phyloP scores from a whole-genome alignment of 768 basidiomycete genomes.

The Macrolepiota fuliginosa region DNA sequence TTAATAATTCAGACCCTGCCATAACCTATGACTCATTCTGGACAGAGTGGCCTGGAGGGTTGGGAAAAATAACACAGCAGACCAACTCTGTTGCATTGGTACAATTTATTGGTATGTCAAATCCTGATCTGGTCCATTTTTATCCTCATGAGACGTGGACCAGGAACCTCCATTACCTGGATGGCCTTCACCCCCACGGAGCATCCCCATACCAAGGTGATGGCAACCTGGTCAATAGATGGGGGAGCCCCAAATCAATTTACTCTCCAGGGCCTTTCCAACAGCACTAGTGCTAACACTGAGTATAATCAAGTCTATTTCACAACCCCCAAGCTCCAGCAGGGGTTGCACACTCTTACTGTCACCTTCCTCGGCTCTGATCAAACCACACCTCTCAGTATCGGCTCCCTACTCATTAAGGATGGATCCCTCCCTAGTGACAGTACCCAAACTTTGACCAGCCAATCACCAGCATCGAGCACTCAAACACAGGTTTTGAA shows the following conservation, averaged over 20 bases:
- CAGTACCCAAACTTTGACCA: too few species aligned
- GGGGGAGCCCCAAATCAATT: background rate
- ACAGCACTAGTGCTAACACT: background rate
- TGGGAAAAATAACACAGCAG: background rate
- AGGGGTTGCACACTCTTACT: background rate
- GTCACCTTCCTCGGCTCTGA: background rate
- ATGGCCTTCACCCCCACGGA: background rate
- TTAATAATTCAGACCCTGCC: background rate
- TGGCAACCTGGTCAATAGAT: background rate
- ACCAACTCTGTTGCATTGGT: constrained; percentile 15
- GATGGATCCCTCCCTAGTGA: background rate
- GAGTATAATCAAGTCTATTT: background rate
- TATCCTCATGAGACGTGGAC: too few species aligned
- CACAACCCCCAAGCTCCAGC: background rate
- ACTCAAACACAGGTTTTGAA: too few species aligned
- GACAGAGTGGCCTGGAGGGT: background rate
- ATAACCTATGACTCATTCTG: background rate
- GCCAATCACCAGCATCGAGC: too few species aligned
- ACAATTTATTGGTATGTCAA: constrained; percentile 22
- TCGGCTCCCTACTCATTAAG: background rate
- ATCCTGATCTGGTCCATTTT: too few species aligned
- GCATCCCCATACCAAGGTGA: too few species aligned
- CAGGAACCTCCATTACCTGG: background rate
- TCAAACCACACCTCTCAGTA: background rate
- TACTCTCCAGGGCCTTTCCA: background rate